These are phyloP conservation scores for Pochonia chlamydosporia DNA, from an alignment of 2,329 filamentous ascomycete genomes.

Conservation along the genomic window DNA sequence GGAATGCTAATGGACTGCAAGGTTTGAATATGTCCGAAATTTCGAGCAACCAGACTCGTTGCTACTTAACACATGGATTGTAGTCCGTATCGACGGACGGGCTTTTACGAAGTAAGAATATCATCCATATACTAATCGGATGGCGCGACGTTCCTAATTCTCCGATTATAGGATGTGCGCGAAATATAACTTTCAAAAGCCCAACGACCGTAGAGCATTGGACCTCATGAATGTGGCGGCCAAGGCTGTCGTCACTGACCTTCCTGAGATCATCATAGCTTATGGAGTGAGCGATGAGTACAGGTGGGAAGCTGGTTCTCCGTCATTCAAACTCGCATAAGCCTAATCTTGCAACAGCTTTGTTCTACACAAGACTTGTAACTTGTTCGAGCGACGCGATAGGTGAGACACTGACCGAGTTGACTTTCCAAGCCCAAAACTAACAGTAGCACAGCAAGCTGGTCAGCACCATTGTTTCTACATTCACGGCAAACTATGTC, in stretches of 20 bases:
- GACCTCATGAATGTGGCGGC: slow-evolving; percentile 94
- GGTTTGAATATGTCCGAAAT: slow-evolving; percentile 86
- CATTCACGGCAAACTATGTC: slow-evolving; percentile 88
- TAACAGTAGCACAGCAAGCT: slow-evolving; percentile 60
- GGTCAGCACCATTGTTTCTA: slow-evolving; percentile 83
- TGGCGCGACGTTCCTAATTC: slow-evolving; percentile 7
- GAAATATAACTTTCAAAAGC: slow-evolving; percentile 82
- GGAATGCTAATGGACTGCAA: slow-evolving; percentile 28
- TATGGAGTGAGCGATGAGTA: slow-evolving; percentile 97
- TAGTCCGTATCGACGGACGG: slow-evolving; percentile 87
- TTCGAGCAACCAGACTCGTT: slow-evolving; percentile 82
- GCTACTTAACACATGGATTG: slow-evolving; percentile 90
- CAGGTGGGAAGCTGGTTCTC: slow-evolving; percentile 43
- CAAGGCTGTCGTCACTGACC: slow-evolving; percentile 72
- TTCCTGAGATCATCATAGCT: slow-evolving; percentile 79
- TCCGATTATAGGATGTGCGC: slow-evolving; percentile 59
- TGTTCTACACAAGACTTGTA: slow-evolving; percentile 76
- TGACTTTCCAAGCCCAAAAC: background rate
- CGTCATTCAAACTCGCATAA: background rate
- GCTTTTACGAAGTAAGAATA: slow-evolving; percentile 79
- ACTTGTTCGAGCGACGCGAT: slow-evolving; percentile 77
- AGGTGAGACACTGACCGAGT: slow-evolving; percentile 46
- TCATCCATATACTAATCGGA: too few relatives aligned
- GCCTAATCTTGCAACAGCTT: slow-evolving; percentile 52
- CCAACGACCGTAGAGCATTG: slow-evolving; percentile 81